These are phyloP conservation scores for Prosopis cineraria DNA, from an alignment of 306 rosid species.

Conservation along the genomic window DNA sequence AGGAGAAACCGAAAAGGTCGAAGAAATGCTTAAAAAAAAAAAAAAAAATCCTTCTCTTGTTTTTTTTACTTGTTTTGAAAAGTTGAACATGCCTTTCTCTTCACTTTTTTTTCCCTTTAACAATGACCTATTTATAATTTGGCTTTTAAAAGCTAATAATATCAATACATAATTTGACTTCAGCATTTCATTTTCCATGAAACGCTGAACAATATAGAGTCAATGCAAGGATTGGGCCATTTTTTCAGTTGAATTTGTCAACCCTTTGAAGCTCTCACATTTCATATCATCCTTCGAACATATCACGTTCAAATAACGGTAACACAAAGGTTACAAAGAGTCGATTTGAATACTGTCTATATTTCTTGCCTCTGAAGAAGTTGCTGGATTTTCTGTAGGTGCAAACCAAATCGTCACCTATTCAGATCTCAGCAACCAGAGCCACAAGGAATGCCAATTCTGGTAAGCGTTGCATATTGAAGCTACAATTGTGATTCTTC, in stretches of 20 bases:
- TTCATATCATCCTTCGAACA: background rate
- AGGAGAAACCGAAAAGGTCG: no score
- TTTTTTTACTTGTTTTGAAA: no score
- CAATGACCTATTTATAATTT: background rate
- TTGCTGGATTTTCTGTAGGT: slow-evolving; percentile 10
- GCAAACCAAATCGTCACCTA: background rate
- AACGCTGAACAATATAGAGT: background rate
- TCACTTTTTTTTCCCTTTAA: no score
- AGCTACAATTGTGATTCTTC: slow-evolving; percentile 24
- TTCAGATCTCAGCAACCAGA: slow-evolving; percentile 1
- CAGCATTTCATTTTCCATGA: no score
- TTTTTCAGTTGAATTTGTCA: background rate
- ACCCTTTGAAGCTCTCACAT: no score
- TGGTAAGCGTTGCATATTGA: background rate
- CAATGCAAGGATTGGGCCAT: background rate
- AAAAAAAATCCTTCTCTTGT: no score
- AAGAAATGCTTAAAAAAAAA: no score
- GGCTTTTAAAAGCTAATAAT: background rate
- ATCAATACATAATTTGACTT: background rate
- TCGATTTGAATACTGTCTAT: no score
- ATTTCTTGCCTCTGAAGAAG: background rate
- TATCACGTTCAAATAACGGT: background rate
- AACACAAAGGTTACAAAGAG: slow-evolving; percentile 1
- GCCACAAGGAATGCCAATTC: background rate
- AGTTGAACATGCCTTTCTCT: no score